phyloP scores from a whole-genome alignment of 2,329 filamentous ascomycete species.

The Colletotrichum truncatum region DNA sequence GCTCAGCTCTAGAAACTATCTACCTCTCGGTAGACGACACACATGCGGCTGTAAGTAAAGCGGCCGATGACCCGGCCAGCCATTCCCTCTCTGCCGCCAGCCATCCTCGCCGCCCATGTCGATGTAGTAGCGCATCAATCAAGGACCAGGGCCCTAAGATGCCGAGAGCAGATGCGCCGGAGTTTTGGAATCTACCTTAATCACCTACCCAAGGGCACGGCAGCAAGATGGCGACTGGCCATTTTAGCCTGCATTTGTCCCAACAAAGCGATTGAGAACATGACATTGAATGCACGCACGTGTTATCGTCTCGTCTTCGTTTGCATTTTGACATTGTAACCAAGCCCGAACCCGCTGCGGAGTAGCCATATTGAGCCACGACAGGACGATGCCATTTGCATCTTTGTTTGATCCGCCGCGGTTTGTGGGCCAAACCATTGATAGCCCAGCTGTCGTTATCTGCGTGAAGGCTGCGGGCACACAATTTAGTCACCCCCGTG shows the following conservation, averaged over 20 bases:
- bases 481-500: background rate
- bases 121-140: conserved; percentile 3
- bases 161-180: background rate
- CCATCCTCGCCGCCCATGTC: background rate
- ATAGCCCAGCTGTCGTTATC: background rate
- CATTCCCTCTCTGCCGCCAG: conserved; percentile 5
- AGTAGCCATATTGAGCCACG: background rate
- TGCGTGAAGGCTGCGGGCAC: background rate
- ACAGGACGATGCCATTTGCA: conserved; percentile 13
- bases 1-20: background rate
- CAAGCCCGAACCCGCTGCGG: conserved; percentile 1
- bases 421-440: background rate
- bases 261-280: conserved; percentile 40
- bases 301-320: conserved; percentile 10
- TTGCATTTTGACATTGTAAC: background rate
- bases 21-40: conserved; percentile 27
- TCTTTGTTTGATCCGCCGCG: background rate
- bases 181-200: background rate
- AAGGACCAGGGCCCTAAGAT: conserved; percentile 9
- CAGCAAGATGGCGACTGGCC: conserved; percentile 34
- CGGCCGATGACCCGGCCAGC: conserved; percentile 1
- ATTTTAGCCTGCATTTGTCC: conserved; percentile 49
- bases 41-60: conserved; percentile 16
- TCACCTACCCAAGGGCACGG: background rate
- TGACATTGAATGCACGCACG: background rate